These are phyloP conservation scores for Alternaria ventricosa DNA, from an alignment of 2,329 filamentous ascomycete genomes.

Conservation along the genomic window DNA sequence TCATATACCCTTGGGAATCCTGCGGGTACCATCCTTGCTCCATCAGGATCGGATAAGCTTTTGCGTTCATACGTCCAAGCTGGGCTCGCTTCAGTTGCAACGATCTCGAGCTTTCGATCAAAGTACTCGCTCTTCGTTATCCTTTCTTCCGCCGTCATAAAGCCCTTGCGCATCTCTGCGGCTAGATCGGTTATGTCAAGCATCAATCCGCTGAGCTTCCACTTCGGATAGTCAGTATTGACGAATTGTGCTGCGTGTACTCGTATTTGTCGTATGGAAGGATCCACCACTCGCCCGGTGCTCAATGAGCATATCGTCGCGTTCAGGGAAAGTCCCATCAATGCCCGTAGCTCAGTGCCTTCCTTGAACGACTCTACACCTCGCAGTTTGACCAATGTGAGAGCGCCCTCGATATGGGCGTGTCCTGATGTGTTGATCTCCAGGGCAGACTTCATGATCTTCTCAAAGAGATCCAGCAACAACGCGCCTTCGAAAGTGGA, in stretches of 20 bases:
- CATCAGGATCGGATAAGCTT: constrained; percentile 1
- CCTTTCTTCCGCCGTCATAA: constrained; percentile 19
- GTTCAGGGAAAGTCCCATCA: constrained; percentile 34
- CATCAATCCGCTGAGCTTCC: constrained; percentile 35
- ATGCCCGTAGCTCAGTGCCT: constrained; percentile 17
- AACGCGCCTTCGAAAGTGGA: constrained; percentile 30
- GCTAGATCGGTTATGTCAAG: constrained; percentile 35
- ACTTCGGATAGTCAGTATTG: constrained; percentile 37
- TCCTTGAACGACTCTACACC: constrained; percentile 26
- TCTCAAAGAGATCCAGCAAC: constrained; percentile 37
- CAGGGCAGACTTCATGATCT: constrained; percentile 24
- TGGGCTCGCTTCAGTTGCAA: constrained; percentile 29
- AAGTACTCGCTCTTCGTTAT: constrained; percentile 24
- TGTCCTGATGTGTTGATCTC: constrained; percentile 12
- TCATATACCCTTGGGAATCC: constrained; percentile 30
- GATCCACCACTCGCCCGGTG: constrained; percentile 24
- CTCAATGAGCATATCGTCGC: constrained; percentile 39
- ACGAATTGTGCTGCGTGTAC: constrained; percentile 29
- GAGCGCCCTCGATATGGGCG: constrained; percentile 34
- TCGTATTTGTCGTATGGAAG: constrained; percentile 27
- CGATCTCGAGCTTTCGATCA: constrained; percentile 28
- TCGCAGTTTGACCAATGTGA: constrained; percentile 31
- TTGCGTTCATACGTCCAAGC: constrained; percentile 21
- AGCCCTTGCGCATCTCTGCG: constrained; percentile 16
- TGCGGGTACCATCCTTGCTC: constrained; percentile 3